Conservation (phyloP, 352 stramenopile genomes). For the Lagenidium sp. region DNA sequence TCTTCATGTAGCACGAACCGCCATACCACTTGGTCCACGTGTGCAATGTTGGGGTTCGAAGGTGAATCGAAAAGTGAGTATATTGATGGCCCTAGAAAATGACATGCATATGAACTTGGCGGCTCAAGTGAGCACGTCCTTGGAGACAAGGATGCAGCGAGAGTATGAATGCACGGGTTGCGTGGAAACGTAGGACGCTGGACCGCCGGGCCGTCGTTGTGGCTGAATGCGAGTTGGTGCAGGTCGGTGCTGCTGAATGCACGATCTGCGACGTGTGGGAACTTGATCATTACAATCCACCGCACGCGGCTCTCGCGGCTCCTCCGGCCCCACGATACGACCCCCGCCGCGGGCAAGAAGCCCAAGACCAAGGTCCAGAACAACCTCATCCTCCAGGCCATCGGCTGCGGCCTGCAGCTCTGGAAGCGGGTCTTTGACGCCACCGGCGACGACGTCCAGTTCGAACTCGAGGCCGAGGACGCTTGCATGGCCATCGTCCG, state of each 20-base stretch:
- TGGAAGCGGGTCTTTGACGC: slow-evolving; percentile 63
- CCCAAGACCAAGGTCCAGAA: slow-evolving; percentile 39
- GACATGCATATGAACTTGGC: background rate
- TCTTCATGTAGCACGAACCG: slow-evolving; percentile 40
- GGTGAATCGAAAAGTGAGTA: background rate
- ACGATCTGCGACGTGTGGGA: no score
- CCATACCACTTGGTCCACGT: slow-evolving; percentile 34
- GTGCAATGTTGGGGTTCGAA: background rate
- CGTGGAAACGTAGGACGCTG: no score
- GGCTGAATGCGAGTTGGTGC: no score
- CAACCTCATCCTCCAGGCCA: slow-evolving; percentile 60
- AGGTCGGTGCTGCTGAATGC: no score
- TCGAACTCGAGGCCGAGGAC: slow-evolving; percentile 46
- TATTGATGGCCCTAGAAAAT: background rate
- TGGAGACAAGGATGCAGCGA: background rate
- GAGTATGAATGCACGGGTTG: no score
- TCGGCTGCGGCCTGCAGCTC: slow-evolving; percentile 36
- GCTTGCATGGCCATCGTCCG: slow-evolving; percentile 52
- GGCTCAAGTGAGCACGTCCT: background rate
- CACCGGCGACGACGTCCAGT: slow-evolving; percentile 9
- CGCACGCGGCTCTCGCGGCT: slow-evolving; percentile 52
- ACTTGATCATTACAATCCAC: no score
- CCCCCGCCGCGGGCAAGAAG: slow-evolving; percentile 9
- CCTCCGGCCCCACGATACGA: slow-evolving; percentile 34
- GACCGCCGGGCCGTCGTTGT: no score